Base-by-base conservation (phyloP, 169 alveolate genomes). In the Cryptosporidium sp. region DNA sequence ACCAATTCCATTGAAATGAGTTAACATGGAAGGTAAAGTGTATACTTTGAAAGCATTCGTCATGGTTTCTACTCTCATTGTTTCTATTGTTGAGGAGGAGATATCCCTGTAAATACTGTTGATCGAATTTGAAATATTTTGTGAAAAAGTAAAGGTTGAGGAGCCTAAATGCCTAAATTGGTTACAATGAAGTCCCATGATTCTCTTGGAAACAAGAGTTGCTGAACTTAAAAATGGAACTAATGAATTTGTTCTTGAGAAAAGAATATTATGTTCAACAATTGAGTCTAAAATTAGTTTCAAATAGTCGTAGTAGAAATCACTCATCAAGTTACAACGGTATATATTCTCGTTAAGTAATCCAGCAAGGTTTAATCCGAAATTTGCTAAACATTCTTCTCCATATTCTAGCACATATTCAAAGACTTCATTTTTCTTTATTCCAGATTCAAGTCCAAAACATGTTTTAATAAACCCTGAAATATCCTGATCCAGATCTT, bases 401-500 rank as follows among this genome's bases (percentile, higher is more conserved):
- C 86, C 86, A n/a, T 58, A 21, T 16, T 75, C 68, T n/a, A 75
- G n/a, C 5, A 75, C 58, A 10, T 56, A 60, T 35, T 42, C 44
- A 8, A 53, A 45, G 23, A 37, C 26, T 10, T 60, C 37, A 9
- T 75, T 62, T 12, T 45, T n/a, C 16, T 42, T 37, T 18, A 56
- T n/a, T 33, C 33, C 42, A 35, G 14, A 1, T 16, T 75, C 86
- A 21, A 75, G 33, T 58, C 86, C 86, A 60, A 75, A 39, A 23
- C 86, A 75, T 6, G 51, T n/a, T 14, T 75, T 75, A 5, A 75
- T 37, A 9, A 56, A 75, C 9, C 37, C 69, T 35, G 86, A 75
- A n/a, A 42, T 62, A 42, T 75, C 86, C 60, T 58, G 86, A 18
- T 75, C 73, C 26, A 60, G n/a, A 56, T 75, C 86, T 39, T 75